A percentile compares a stretch with the other conserved stretches of the same genome.
phyloP scores from a whole-genome alignment of 495 filamentous ascomycete genomes.

The Margaritispora aquatica region DNA sequence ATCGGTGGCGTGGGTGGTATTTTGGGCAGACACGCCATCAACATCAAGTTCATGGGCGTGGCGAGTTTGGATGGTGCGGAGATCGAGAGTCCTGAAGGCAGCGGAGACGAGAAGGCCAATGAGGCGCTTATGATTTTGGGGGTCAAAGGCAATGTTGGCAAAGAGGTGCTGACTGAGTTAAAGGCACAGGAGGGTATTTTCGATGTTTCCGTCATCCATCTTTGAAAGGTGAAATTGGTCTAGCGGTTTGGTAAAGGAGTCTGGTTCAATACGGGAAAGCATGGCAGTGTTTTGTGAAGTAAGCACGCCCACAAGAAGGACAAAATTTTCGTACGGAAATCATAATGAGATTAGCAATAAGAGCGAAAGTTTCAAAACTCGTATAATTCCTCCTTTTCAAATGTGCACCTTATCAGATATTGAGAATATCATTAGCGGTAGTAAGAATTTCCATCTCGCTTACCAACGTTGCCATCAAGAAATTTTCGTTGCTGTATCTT shows the following conservation, averaged over 20 bases:
- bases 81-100: slow-evolving; percentile 20
- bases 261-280: too few relatives aligned
- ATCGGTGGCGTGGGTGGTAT: slow-evolving; percentile 63
- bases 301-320: too few relatives aligned
- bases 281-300: too few relatives aligned
- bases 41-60: slow-evolving; percentile 68
- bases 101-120: slow-evolving; percentile 25
- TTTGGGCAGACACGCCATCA: slow-evolving; percentile 56
- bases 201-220: slow-evolving; percentile 49
- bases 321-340: too few relatives aligned
- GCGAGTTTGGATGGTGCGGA: slow-evolving; percentile 40
- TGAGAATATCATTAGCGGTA: too few relatives aligned
- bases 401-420: too few relatives aligned
- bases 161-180: slow-evolving; percentile 48
- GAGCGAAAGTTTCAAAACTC: too few relatives aligned
- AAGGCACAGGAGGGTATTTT: slow-evolving; percentile 52
- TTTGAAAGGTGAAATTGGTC: background rate
- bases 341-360: too few relatives aligned
- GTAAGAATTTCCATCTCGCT: too few relatives aligned
- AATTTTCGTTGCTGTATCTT: too few relatives aligned
- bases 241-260: background rate
- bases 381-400: too few relatives aligned
- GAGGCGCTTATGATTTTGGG: slow-evolving; percentile 73
- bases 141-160: slow-evolving; percentile 49
- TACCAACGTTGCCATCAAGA: too few relatives aligned